These are phyloP conservation scores for Aureococcus anophagefferens DNA, from an alignment of 108 stramenopile species.

Conservation along the genomic window DNA sequence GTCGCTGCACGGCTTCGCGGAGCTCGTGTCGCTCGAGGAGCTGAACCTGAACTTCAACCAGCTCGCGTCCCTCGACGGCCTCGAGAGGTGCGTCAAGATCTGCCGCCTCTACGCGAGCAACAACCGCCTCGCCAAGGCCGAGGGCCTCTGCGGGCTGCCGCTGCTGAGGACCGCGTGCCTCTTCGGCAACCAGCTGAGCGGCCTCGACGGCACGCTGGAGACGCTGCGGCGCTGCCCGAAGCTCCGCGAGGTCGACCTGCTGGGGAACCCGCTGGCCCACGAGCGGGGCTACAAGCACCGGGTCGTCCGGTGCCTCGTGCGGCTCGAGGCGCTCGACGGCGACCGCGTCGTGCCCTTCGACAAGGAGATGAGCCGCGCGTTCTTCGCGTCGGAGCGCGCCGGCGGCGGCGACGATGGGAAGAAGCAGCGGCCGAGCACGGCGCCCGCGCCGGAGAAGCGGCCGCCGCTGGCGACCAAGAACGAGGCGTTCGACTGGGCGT, in stretches of 20 bases:
- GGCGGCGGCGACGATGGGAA: no score
- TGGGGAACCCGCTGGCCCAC: conserved; percentile 18
- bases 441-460: no score
- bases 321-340: conserved; percentile 14
- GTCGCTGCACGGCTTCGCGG: conserved; percentile 4
- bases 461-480: no score
- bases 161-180: neutral
- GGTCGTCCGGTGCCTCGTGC: conserved; percentile 6
- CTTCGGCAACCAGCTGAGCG: conserved; percentile 3
- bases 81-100: conserved; percentile 13
- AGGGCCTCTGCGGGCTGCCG: neutral
- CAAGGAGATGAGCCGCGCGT: conserved; percentile 12
- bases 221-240: neutral
- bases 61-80: conserved; percentile 6
- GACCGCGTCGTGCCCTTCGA: conserved; percentile 14
- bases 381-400: conserved; percentile 3
- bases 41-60: conserved; percentile 28
- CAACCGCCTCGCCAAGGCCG: conserved; percentile 7
- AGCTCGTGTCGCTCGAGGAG: conserved; percentile 17
- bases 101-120: conserved; percentile 19
- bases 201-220: neutral
- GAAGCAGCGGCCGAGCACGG: no score
- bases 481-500: neutral
- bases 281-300: conserved; percentile 17
- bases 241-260: conserved; percentile 17